These are phyloP conservation scores for Cicer judaicum DNA, from an alignment of 306 rosid genomes.

Conservation along the genomic window DNA sequence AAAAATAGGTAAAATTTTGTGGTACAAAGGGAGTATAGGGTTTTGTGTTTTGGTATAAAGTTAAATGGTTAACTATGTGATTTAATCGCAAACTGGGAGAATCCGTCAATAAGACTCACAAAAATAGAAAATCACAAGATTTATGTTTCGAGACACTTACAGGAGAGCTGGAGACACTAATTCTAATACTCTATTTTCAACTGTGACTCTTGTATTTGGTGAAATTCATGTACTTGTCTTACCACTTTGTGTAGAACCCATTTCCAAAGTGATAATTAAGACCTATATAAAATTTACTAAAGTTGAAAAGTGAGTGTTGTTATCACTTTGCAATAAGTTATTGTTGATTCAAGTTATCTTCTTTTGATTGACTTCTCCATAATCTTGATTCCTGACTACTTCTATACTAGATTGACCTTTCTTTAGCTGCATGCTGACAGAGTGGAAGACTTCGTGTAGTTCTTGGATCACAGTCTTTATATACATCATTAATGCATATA, in stretches of 20 bases:
- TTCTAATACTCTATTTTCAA: too few relatives aligned
- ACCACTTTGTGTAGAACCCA: too few relatives aligned
- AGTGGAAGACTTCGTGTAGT: slow-evolving; percentile 15
- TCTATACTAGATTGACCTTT: slow-evolving; percentile 18
- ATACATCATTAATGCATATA: background rate
- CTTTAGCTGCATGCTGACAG: slow-evolving; percentile 20
- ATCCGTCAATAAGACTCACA: slow-evolving; percentile 15
- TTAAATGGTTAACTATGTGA: background rate
- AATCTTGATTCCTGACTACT: background rate
- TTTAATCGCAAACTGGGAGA: slow-evolving; percentile 6
- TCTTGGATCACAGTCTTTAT: slow-evolving; percentile 28
- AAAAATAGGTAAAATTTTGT: too few relatives aligned
- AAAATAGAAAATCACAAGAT: background rate
- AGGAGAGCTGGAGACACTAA: too few relatives aligned
- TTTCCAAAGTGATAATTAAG: too few relatives aligned
- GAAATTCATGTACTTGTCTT: too few relatives aligned
- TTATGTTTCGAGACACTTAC: background rate
- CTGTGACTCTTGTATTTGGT: too few relatives aligned
- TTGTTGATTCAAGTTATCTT: too few relatives aligned
- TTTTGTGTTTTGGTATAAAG: slow-evolving; percentile 3
- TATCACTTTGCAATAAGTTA: too few relatives aligned
- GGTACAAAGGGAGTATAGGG: background rate
- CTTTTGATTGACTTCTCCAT: too few relatives aligned
- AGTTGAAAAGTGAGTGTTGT: too few relatives aligned
- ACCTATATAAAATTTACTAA: too few relatives aligned